These are phyloP conservation scores for Coniochaeta hoffmannii DNA, from an alignment of 2,329 filamentous ascomycete species.

Conservation along the genomic window DNA sequence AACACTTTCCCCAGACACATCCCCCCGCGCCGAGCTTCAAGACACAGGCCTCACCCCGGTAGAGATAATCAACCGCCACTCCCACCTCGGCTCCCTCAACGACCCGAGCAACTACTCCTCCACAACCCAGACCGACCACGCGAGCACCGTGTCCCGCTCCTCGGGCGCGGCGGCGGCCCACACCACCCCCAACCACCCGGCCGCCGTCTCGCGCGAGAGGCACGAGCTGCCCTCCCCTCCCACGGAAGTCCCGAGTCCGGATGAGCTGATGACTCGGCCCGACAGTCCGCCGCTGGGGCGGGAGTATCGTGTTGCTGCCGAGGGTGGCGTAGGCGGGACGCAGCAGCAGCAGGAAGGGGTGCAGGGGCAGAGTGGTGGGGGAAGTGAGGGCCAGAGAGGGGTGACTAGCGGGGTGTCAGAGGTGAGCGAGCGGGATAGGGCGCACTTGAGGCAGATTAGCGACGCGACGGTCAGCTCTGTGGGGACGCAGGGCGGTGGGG, in stretches of 20 bases:
- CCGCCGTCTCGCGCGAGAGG: background rate
- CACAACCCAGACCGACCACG: constrained; percentile 21
- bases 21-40: constrained; percentile 35
- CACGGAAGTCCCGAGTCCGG: background rate
- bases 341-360: background rate
- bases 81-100: constrained; percentile 20
- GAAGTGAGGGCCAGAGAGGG: background rate
- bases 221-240: background rate
- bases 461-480: constrained; percentile 30
- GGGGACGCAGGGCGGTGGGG: background rate
- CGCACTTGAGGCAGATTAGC: constrained; percentile 34
- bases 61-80: constrained; percentile 30
- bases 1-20: constrained; percentile 36
- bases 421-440: constrained; percentile 30
- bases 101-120: constrained; percentile 22
- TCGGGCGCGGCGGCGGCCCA: constrained; percentile 5
- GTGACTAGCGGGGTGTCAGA: constrained; percentile 24
- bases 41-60: constrained; percentile 31
- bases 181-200: constrained; percentile 5
- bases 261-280: background rate
- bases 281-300: background rate
- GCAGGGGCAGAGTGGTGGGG: background rate
- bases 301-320: background rate
- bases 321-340: background rate
- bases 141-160: constrained; percentile 19